Base-by-base conservation (phyloP, 2,329 filamentous ascomycete species). In the Cordyceps cicadae region DNA sequence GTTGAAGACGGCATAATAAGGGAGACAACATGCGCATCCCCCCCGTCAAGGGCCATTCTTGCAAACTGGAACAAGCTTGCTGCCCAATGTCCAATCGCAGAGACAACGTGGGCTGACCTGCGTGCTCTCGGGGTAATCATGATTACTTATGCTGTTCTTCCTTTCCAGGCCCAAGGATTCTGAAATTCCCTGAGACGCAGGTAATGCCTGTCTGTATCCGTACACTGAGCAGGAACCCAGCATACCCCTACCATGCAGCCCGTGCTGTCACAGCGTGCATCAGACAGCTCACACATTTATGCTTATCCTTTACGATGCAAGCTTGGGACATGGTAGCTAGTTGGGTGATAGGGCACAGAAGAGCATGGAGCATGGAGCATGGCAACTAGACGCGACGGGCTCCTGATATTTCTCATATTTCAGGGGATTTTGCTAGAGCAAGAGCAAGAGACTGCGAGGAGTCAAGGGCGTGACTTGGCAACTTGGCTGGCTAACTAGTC, bases 91-190 rank as follows among this genome's bases (percentile, higher is more conserved):
- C 48, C 56, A 51, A 59, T 59, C 43, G 37, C 56, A 7, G 48
- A 59, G 56, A 52, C 56, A 59, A 59, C 56, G 39, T 52, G 56
- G 39, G 17, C 24, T 45, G 46, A 48, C 37, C 29, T 57, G 29
- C 26, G 15, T 50, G 46, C 3, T 37, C 17, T 43, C 14, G n/a
- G 39, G 15, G 29, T 4, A 17, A 17, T 43, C 39, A 43, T 43
- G 39, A 8, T 15, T 41, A n/a, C 39, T 6, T 3, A 41, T 15
- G 5, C 11, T 5, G 39, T 41, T 11, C 3, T 34, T 11, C 34
- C 11, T 37, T 29, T 29, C 29, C 29, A 29, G 7, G 29, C 3
- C 34, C 34, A 37, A 37, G 34, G 12, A 12, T 37, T 37, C 34
- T 37, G 8, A 37, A 11, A 2, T 12, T 14, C 34, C 34, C 7